Base-by-base conservation (phyloP, 352 stramenopile genomes). In the Hyaloperonospora brassicae region DNA sequence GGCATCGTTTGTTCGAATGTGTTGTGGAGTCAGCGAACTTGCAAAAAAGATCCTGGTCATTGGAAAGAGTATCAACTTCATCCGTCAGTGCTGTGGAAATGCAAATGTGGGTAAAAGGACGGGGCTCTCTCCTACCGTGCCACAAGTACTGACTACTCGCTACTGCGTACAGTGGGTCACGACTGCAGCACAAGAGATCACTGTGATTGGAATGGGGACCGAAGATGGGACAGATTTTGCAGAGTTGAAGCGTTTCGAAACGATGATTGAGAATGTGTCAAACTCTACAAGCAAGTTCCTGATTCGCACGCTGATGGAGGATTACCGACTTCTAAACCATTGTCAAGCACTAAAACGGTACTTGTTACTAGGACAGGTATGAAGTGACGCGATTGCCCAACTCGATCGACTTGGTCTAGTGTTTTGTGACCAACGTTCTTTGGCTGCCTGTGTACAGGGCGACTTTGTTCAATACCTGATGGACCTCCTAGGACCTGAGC, bases 61-160 rank as follows among this genome's bases (percentile, higher is more conserved):
- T 39, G 97, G 97, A 36, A 98, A 98, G 66, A 97, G 92, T 40
- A 98, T 99, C 61, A 99, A 98, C 75, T 99, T 99, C 50, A 98
- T 99, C 66, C 86, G 95, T 14, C 73, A 89, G 44, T 98, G 93
- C 72, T 97, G 96, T 47, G 76, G 85, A 10, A 92, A 98, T 65
- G 84, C 76, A 31, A 83, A 95, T 60, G 95, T 89, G 53, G 42
- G 70, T 68, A 1, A 34, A 22, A 4, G 9, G 50, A 54, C 17
- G 17, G 17, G 17, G 17, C 17, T 17, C 17, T 17, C 17, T 17
- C 17, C 17, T 17, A 17, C 17, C 17, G 17, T 17, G 17, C 17
- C 17, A 17, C 17, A 17, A 17, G 17, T 17, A 17, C 17, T 17
- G 17, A 17, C 17, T 17, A 17, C 17, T 17, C 17, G 17, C 17